phyloP scores from a whole-genome alignment of 192 early-diverging fungal species.

The Allomyces arbusculus region DNA sequence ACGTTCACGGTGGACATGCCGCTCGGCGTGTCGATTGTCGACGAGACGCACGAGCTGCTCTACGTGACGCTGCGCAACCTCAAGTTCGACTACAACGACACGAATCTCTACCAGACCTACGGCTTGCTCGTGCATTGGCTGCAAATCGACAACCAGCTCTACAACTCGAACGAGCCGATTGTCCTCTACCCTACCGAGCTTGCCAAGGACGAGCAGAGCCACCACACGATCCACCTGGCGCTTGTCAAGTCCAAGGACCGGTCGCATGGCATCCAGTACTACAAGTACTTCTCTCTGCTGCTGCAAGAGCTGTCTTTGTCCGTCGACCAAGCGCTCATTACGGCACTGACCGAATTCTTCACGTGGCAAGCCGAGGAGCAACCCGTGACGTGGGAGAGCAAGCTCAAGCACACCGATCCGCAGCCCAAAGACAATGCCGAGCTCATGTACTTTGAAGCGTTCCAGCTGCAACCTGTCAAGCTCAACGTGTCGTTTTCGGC shows the following conservation, averaged over 20 bases:
- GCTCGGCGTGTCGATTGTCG: slow-evolving; percentile 82
- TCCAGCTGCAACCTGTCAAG: slow-evolving; percentile 84
- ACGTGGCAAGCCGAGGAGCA: neutral
- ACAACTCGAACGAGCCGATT: slow-evolving; percentile 68
- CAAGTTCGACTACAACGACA: slow-evolving; percentile 57
- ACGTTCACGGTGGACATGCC: slow-evolving; percentile 54
- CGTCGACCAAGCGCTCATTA: neutral
- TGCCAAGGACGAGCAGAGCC: slow-evolving; percentile 44
- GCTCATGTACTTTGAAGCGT: slow-evolving; percentile 81
- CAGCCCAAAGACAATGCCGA: slow-evolving; percentile 39
- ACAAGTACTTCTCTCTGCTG: slow-evolving; percentile 79
- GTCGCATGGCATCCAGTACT: slow-evolving; percentile 73
- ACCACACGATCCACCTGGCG: slow-evolving; percentile 40
- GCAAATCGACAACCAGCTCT: slow-evolving; percentile 92
- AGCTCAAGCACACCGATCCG: slow-evolving; percentile 26
- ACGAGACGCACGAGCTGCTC: slow-evolving; percentile 54
- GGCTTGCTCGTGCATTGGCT: slow-evolving; percentile 72
- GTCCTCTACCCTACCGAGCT: slow-evolving; percentile 82
- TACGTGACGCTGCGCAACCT: slow-evolving; percentile 63
- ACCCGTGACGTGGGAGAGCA: neutral
- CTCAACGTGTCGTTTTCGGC: slow-evolving; percentile 76
- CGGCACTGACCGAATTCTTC: neutral
- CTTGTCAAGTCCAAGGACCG: slow-evolving; percentile 75
- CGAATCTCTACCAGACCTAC: slow-evolving; percentile 56
- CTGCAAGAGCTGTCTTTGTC: slow-evolving; percentile 7